These are phyloP conservation scores for Sorghum bicolor DNA, from an alignment of 176 grass and related monocot genomes.

Conservation along the genomic window Sorghum_bicolor_NCBIv3 NC_012871.2:67381001-67381500, in stretches of 20 bases:
- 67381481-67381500: not conserved
- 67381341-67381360: constrained; percentile 25
- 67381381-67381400: constrained; percentile 2
- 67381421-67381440: constrained; percentile 3
- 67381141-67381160: constrained; percentile 64
- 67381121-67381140: constrained; percentile 87
- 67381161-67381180: constrained; percentile 45
- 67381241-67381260: constrained; percentile 81
- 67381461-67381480: not conserved
- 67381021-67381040: not conserved
- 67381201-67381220: constrained; percentile 43
- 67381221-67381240: constrained; percentile 77
- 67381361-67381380: constrained; percentile 30
- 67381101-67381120: constrained; percentile 94
- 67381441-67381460: not conserved
- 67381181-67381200: constrained; percentile 39
- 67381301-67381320: constrained; percentile 73
- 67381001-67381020: not conserved
- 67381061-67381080: constrained; percentile 5
- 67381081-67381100: constrained; percentile 51
- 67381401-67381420: not conserved
- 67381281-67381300: constrained; percentile 83
- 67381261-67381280: constrained; percentile 84
- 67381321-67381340: constrained; percentile 43
- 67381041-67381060: not conserved